Evolutionary conservation across 1,284 basidiomycete genomes (phyloP).

Genomic region (Pascua sp.): DNA sequence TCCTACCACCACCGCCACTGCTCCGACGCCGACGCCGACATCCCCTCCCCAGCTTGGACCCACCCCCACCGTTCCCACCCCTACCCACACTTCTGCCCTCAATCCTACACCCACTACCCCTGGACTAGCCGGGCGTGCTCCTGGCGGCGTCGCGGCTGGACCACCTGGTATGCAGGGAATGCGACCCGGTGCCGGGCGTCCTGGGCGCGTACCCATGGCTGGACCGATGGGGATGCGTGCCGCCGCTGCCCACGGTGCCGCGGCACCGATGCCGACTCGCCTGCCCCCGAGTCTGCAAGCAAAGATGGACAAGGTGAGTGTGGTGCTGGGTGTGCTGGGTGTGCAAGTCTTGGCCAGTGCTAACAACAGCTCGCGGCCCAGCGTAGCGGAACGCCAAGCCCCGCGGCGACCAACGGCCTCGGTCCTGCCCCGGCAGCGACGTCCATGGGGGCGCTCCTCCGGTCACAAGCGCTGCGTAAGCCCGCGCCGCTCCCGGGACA

Average conservation of each 20-base stretch:
- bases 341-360: constrained; percentile 12
- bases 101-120: neutral
- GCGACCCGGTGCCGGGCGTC: neutral
- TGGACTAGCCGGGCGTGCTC: neutral
- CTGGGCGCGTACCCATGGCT: constrained; percentile 18
- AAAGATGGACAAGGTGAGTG: constrained; percentile 69
- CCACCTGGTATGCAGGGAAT: neutral
- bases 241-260: constrained; percentile 26
- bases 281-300: constrained; percentile 84
- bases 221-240: constrained; percentile 37
- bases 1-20: neutral
- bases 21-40: neutral
- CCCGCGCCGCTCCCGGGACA: constrained; percentile 1
- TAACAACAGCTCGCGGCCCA: constrained; percentile 15
- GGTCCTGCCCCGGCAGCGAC: constrained; percentile 34
- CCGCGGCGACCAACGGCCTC: constrained; percentile 4
- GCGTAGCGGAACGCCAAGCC: constrained; percentile 12
- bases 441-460: constrained; percentile 42
- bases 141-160: neutral
- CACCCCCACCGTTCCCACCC: neutral
- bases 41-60: neutral
- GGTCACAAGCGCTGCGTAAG: constrained; percentile 35
- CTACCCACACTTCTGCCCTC: neutral
- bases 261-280: constrained; percentile 39
- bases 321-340: neutral